Percentiles rank a stretch among this genome's conserved stretches.
These are phyloP conservation scores for Penicillium occitanis DNA, from an alignment of 2,329 filamentous ascomycete genomes.

Conservation along the genomic window DNA sequence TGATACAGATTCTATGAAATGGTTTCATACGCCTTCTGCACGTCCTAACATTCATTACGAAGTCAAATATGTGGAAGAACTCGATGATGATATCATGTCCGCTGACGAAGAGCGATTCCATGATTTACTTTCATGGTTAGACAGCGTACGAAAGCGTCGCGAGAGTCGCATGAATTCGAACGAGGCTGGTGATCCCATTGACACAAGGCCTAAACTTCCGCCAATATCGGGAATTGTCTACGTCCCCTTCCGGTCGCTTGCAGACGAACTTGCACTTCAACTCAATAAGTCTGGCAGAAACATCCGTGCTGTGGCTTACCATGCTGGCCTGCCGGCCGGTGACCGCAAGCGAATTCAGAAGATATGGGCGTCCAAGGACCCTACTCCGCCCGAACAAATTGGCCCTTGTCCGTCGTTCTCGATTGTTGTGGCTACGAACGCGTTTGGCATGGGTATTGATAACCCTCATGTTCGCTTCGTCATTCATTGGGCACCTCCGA, in stretches of 20 bases:
- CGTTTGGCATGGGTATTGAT: conserved; percentile 97
- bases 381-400: conserved; percentile 22
- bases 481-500: conserved; percentile 89
- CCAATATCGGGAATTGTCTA: conserved; percentile 51
- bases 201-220: conserved; percentile 26
- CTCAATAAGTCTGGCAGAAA: conserved; percentile 34
- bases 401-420: conserved; percentile 66
- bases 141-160: conserved; percentile 68
- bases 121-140: conserved; percentile 76
- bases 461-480: conserved; percentile 94
- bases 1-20: conserved; percentile 61
- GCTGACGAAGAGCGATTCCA: conserved; percentile 66
- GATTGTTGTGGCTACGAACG: conserved; percentile 91
- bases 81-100: conserved; percentile 30
- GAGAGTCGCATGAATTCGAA: conserved; percentile 49
- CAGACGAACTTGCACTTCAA: conserved; percentile 41
- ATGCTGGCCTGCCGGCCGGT: conserved; percentile 68
- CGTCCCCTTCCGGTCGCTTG: conserved; percentile 42
- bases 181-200: conserved; percentile 32
- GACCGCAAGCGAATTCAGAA: conserved; percentile 60
- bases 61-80: conserved; percentile 61
- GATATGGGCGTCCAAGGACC: conserved; percentile 39
- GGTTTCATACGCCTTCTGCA: conserved; percentile 80
- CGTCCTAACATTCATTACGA: conserved; percentile 88
- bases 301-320: conserved; percentile 49